Evolutionary conservation across 306 rosid genomes (phyloP), one percentile per base, ranked within the genome.

Genomic region (Citrullus amarus): DNA sequence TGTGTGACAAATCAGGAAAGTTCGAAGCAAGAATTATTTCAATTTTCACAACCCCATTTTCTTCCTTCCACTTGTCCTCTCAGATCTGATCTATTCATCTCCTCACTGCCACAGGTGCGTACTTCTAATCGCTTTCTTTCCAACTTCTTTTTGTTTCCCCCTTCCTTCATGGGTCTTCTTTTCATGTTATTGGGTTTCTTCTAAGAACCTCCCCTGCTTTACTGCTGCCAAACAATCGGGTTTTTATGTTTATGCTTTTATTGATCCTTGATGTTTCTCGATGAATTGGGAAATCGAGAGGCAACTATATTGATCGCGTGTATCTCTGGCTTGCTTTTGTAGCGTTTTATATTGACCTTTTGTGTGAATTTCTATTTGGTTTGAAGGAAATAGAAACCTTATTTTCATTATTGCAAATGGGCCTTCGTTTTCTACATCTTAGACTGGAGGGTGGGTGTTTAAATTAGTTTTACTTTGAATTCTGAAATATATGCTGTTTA

Each of bases 61-160:
- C 54, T 68, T 68, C 74, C 74, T 41, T 68, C 74, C 74, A 68
- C 74, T 68, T 68, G 74, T 68, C 74, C 10, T 68, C 74, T 41
- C 32, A 68, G 74, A 68, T 68, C 74, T 4, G 53, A 68, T 68
- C 74, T 20, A 68, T 41, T n/a, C 74, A 41, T 41, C 34, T 68
- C 2, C 32, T 41, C 54, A 22, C 53, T 68, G 53, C 74, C 54
- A 68, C 74, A 41, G 74, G 74, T 68, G 34, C 53, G 18, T 68
- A 41, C 51, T 67, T 18, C 51, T 67, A n/a, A 67, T 67, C 73
- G 32, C 0, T 9, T 67, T 67, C 17, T 38, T 38, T 6, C 51
- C 53, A 67, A 8, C 9, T 62, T 14, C 7, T 28, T 30, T 9
- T 62, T 59, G 17, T 12, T 59, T 22, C 11, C 38, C 16, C 7